phyloP scores from a whole-genome alignment of 2,329 filamentous ascomycete species.

The Trichoderma hamatum region DNA sequence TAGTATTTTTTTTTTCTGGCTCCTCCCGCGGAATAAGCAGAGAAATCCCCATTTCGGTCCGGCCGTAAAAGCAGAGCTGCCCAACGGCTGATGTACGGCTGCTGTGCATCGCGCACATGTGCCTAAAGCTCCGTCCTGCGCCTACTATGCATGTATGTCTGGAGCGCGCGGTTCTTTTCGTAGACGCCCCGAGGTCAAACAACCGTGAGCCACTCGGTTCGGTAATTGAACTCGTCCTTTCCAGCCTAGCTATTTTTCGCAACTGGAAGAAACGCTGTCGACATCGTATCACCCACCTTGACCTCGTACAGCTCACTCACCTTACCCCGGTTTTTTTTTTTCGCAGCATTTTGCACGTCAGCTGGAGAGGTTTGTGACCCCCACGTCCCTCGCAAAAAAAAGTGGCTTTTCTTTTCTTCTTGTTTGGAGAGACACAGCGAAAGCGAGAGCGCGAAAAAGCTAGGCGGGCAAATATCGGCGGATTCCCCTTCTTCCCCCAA shows the following conservation, averaged over 20 bases:
- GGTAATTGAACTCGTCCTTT: not conserved
- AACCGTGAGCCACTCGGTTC: not conserved
- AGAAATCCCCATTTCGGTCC: not conserved
- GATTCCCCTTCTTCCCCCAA: not conserved
- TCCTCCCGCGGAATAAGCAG: not conserved
- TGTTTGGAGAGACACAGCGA: not conserved
- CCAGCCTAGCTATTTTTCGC: not conserved
- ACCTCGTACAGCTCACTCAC: not conserved
- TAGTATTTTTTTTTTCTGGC: not conserved
- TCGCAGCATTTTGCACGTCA: not conserved
- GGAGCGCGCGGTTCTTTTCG: not conserved
- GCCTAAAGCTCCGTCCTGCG: constrained; percentile 12
- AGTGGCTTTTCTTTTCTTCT: not conserved
- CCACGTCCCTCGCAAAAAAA: not conserved
- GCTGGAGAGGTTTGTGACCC: constrained; percentile 7
- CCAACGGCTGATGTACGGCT: constrained; percentile 21
- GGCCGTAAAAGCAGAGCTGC: constrained; percentile 10
- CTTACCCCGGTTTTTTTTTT: not conserved
- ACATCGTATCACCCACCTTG: not conserved
- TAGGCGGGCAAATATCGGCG: constrained; percentile 12
- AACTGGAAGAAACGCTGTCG: not conserved
- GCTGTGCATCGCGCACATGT: constrained; percentile 6
- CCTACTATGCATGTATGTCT: not conserved
- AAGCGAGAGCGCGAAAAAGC: not conserved
- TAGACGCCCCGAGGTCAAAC: not conserved